Evolutionary conservation across 129 eudicot species (phyloP).

Genomic region (Escallonia rubra): DNA sequence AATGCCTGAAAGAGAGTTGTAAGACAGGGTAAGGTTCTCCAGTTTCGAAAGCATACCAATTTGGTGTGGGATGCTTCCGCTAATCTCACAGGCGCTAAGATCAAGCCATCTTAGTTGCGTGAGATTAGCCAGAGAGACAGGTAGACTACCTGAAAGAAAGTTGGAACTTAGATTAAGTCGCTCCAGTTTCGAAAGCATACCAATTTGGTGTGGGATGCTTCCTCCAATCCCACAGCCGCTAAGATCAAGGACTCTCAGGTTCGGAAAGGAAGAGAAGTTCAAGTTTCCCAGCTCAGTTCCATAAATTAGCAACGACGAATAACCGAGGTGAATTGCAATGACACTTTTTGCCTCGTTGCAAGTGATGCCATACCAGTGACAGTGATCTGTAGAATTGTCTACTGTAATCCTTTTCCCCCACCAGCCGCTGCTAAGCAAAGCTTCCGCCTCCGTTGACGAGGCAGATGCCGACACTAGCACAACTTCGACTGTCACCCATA

Average conservation of each 20-base stretch:
- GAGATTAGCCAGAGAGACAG: no score
- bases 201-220: background rate
- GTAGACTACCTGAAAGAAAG: no score
- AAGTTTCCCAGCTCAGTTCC: background rate
- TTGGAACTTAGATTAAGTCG: no score
- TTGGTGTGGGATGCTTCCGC: background rate
- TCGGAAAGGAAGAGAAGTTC: background rate
- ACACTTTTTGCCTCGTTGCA: conserved; percentile 1
- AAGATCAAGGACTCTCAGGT: background rate
- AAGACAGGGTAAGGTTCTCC: no score
- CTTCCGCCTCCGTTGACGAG: background rate
- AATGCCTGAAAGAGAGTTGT: no score
- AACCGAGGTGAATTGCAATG: background rate
- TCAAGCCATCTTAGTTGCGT: no score
- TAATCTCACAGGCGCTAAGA: background rate
- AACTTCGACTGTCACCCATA: no score
- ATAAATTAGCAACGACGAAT: background rate
- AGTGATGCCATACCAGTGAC: background rate
- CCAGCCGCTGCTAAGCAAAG: conserved; percentile 1
- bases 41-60: background rate
- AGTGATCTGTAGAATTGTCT: background rate
- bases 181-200: background rate
- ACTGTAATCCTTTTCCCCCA: background rate
- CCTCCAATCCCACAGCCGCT: background rate
- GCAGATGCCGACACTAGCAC: background rate